Percentiles rank a stretch among this genome's conserved stretches.
These are phyloP conservation scores for Russula abietina DNA, from an alignment of 768 basidiomycete genomes.

Conservation along the genomic window DNA sequence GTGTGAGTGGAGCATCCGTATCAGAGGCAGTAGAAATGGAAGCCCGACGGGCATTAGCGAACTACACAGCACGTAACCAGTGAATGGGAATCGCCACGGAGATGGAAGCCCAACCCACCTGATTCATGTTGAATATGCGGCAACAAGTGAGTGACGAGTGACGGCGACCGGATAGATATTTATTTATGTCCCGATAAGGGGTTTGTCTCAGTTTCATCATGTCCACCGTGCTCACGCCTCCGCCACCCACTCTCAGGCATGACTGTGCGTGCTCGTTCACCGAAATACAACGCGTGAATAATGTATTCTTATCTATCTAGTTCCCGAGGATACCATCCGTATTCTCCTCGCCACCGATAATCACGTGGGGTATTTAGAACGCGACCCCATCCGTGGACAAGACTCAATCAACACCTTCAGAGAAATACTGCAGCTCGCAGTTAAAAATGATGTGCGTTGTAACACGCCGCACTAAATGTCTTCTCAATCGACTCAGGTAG, in stretches of 20 bases:
- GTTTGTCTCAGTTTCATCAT: too few species aligned
- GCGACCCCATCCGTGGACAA: slow-evolving; percentile 89
- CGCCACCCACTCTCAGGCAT: slow-evolving; percentile 13
- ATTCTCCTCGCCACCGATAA: slow-evolving; percentile 94
- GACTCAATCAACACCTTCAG: slow-evolving; percentile 94
- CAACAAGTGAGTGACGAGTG: too few species aligned
- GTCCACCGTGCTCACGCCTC: not conserved
- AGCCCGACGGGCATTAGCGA: too few species aligned
- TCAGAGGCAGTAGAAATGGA: not conserved
- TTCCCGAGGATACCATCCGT: slow-evolving; percentile 59
- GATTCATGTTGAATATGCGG: too few species aligned
- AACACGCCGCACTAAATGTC: not conserved
- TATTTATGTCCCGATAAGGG: too few species aligned
- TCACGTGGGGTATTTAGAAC: slow-evolving; percentile 91
- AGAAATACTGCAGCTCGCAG: slow-evolving; percentile 88
- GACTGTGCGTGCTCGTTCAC: slow-evolving; percentile 8
- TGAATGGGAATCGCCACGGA: too few species aligned
- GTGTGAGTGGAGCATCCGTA: not conserved
- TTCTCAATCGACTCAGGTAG: slow-evolving; percentile 53
- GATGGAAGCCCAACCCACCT: too few species aligned
- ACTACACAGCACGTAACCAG: too few species aligned
- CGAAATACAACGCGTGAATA: not conserved
- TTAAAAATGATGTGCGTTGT: slow-evolving; percentile 70
- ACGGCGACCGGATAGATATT: too few species aligned
- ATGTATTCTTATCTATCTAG: slow-evolving; percentile 28